Evolutionary conservation across 2,329 filamentous ascomycete genomes (phyloP).

Genomic region (Stemphylium lycopersici): DNA sequence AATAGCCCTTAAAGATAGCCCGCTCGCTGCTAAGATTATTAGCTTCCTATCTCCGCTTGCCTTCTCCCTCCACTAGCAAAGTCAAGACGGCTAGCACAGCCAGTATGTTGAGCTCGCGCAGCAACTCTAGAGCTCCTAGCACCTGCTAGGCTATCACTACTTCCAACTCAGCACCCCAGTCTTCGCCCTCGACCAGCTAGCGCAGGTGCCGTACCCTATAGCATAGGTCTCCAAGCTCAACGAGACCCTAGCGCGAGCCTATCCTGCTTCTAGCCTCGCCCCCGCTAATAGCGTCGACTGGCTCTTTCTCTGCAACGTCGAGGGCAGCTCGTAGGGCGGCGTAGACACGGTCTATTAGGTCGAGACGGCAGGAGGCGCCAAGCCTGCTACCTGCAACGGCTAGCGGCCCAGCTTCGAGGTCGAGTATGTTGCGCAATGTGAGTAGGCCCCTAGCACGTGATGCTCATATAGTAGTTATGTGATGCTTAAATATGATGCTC

Average conservation of each 20-base stretch:
- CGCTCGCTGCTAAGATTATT: not conserved
- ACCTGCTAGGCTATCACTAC: no score
- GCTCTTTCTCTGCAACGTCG: conserved; percentile 18
- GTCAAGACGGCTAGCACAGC: no score
- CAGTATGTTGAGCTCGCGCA: no score
- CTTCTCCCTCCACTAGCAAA: no score
- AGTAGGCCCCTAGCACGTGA: not conserved
- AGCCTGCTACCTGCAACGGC: conserved; percentile 40
- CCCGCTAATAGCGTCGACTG: no score
- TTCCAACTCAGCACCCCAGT: conserved; percentile 54
- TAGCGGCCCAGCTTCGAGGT: conserved; percentile 30
- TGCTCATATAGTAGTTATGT: no score
- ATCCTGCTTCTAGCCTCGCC: no score
- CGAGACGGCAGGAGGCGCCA: conserved; percentile 49
- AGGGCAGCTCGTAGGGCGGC: conserved; percentile 50
- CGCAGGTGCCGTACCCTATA: conserved; percentile 51
- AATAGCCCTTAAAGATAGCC: not conserved
- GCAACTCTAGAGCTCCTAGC: no score
- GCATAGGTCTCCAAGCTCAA: conserved; percentile 51
- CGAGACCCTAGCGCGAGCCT: conserved; percentile 52
- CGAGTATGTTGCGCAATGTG: conserved; percentile 50
- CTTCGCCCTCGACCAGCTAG: conserved; percentile 58
- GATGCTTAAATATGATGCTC: no score
- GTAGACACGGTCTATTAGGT: conserved; percentile 37
- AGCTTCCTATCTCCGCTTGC: not conserved